Percentiles rank a stretch among this genome's conserved stretches.
phyloP scores from a whole-genome alignment of 352 stramenopile species.

The Aphanomyces euteiches region DNA sequence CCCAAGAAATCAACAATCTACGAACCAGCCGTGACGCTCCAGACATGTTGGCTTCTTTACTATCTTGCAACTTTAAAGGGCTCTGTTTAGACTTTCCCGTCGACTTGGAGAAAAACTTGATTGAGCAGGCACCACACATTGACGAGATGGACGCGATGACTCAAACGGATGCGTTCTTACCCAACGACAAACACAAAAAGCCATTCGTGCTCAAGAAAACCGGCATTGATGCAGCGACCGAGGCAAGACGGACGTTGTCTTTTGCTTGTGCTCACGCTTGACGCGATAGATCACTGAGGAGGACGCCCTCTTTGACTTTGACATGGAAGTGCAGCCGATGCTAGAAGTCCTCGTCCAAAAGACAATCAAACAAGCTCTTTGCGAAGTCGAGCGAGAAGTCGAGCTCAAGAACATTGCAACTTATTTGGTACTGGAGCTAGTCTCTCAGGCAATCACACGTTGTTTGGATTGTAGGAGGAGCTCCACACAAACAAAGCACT shows the following conservation, averaged over 20 bases:
- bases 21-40: conserved; percentile 3
- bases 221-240: conserved; percentile 65
- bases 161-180: conserved; percentile 66
- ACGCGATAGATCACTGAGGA: conserved; percentile 58
- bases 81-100: conserved; percentile 26
- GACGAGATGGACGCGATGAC: conserved; percentile 47
- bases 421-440: conserved; percentile 6
- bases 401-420: conserved; percentile 49
- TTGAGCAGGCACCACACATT: conserved; percentile 48
- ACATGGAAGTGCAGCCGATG: conserved; percentile 68
- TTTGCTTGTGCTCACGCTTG: neutral
- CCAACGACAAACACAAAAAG: conserved; percentile 34
- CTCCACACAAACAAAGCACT: conserved; percentile 50
- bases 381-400: conserved; percentile 71
- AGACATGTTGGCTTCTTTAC: conserved; percentile 10
- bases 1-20: conserved; percentile 26
- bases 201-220: conserved; percentile 61
- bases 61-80: neutral
- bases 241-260: conserved; percentile 37
- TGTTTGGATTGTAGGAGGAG: conserved; percentile 37
- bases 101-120: conserved; percentile 50
- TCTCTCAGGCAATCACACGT: neutral
- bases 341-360: conserved; percentile 78
- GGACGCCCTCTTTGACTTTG: conserved; percentile 77
- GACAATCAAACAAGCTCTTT: conserved; percentile 69